Conservation (phyloP, 768 basidiomycete species). For the Vararia minispora region DNA sequence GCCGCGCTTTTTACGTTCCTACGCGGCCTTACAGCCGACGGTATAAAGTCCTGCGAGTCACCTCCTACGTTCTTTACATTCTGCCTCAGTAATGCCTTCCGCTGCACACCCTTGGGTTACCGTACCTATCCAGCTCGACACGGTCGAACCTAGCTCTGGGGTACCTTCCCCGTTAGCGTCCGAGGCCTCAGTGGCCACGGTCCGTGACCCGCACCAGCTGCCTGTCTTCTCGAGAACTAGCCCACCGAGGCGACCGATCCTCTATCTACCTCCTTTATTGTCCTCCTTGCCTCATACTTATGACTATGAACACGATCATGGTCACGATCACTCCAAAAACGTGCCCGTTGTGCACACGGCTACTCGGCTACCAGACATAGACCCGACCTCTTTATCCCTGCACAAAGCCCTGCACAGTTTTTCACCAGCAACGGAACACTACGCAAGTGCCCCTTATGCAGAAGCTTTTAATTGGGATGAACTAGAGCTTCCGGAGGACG, state of each 20-base stretch:
- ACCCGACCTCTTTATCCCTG: slow-evolving; percentile 71
- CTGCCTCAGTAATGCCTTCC: no score
- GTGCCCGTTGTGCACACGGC: no score
- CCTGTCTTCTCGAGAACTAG: slow-evolving; percentile 36
- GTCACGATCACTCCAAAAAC: slow-evolving; percentile 29
- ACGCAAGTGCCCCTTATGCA: slow-evolving; percentile 53
- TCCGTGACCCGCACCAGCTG: slow-evolving; percentile 47
- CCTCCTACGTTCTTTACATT: no score
- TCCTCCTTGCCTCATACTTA: slow-evolving; percentile 54
- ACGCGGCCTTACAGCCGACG: no score
- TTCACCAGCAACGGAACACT: slow-evolving; percentile 43
- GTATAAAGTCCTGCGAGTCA: no score
- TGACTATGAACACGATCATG: slow-evolving; percentile 17
- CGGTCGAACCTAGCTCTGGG: no score
- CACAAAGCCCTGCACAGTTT: slow-evolving; percentile 82
- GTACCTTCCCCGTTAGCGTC: no score
- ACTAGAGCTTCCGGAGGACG: slow-evolving; percentile 51
- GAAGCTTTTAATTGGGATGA: slow-evolving; percentile 86
- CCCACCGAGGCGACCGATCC: slow-evolving; percentile 35
- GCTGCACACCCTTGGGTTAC: no score
- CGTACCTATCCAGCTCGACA: no score
- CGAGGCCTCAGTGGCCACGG: no score
- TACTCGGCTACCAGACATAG: slow-evolving; percentile 76
- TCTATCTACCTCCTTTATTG: slow-evolving; percentile 80
- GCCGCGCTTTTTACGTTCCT: no score